Base-by-base conservation (phyloP, 805 yeast species). In the Maudiozyma bulderi region DNA sequence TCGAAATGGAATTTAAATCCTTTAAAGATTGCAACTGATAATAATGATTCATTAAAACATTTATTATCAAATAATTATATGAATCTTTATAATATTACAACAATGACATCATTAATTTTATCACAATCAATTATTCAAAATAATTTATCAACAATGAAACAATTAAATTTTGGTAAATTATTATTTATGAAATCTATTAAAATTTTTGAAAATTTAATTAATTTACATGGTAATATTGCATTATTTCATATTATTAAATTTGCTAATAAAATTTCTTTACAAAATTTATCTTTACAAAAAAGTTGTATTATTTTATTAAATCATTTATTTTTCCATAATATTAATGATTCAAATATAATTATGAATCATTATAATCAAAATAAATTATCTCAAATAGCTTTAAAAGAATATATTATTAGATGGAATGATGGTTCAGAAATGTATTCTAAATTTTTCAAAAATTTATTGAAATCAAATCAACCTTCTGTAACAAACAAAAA, bases 381-480 rank as follows among this genome's bases (percentile, higher is more conserved):
- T 43, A 56, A 61, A 33, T 43, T 66, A 20, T 53, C 70, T 13
- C 44, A 43, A 3, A 54, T 57, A 4, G 44, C 59, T 1, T 45
- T 70, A 14, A 46, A 40, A 6, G 50, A 51, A 2, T 68, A 61
- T 43, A 53, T 68, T 32, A 40, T 46, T 5, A 30, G 49, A 20
- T 70, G 73, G 74, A 65, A 69, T 52, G 71, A 69, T 54, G 70
- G 69, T 9, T 43, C 65, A 1, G 41, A 37, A 2, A 41, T 28
- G 1, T 70, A 64, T 48, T 49, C 48, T 15, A 39, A 44, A 10
- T 66, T 69, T 33, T 61, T 50, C 38, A 45, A 50, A 6, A 46
- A 56, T 8, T 15, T 63, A 5, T 54, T 64, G 38, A 41, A 50
- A 9, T 40, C 34, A 20, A 44, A 53, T 6, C 65, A 57, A 48